These are phyloP conservation scores for Scleromitrula shiraiana DNA, from an alignment of 2,329 filamentous ascomycete species.

Conservation along the genomic window DNA sequence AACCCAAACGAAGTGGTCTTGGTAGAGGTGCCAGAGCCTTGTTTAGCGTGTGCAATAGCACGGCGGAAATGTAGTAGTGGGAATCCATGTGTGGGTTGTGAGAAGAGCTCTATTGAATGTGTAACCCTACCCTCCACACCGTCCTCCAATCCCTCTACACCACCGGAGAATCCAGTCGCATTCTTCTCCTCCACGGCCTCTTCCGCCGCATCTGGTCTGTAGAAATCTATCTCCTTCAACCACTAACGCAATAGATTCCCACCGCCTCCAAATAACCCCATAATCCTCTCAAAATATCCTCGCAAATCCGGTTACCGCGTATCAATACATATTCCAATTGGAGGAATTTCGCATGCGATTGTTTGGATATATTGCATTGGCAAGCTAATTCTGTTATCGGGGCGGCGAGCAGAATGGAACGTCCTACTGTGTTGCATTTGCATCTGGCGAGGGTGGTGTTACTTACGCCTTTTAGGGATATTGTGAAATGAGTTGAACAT, in stretches of 20 bases:
- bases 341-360: conserved; percentile 37
- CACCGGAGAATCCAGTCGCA: conserved; percentile 41
- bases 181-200: conserved; percentile 42
- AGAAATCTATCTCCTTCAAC: conserved; percentile 30
- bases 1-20: neutral
- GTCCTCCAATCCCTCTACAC: conserved; percentile 40
- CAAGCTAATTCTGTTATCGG: conserved; percentile 35
- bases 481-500: conserved; percentile 15
- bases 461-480: conserved; percentile 30
- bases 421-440: conserved; percentile 32
- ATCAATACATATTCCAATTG: conserved; percentile 35
- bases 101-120: neutral
- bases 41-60: neutral
- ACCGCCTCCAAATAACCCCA: neutral
- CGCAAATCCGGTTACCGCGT: neutral
- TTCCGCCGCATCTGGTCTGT: conserved; percentile 43
- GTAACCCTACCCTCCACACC: conserved; percentile 32
- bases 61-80: conserved; percentile 1
- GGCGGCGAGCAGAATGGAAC: conserved; percentile 34
- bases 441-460: conserved; percentile 30
- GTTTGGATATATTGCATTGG: conserved; percentile 37
- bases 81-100: neutral
- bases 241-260: neutral
- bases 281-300: neutral
- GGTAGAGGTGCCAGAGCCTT: conserved; percentile 4